Evolutionary conservation across 768 basidiomycete genomes (phyloP), one percentile per base, ranked within the genome.

Genomic region (Termitomyces sp.): DNA sequence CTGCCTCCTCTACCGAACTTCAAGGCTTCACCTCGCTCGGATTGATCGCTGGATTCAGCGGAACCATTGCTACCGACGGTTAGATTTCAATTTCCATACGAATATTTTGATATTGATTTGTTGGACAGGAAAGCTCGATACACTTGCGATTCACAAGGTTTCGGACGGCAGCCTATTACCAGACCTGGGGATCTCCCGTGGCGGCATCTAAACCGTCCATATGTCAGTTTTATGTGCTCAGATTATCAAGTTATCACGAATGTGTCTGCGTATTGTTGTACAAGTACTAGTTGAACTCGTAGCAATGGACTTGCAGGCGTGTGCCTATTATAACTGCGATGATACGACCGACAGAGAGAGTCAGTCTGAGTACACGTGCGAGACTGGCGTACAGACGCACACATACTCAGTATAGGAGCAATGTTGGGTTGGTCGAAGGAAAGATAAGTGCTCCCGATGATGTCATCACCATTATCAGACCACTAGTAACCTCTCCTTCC

Each of bases 1-100:
- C 55, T 10, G 2, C 42, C 14, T 22, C 43, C 27, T 10, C 42
- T 8, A 24, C 18, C 8, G 13, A 33, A 33, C 4, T 22, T 46
- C 34, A 39, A 32, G 59, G 59, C 26, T 56, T 60, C 44, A 32
- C 18, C 10, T 46, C 59, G 1, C 55, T 60, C 20, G 59, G 49
- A n/a, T 45, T 46, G 20, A 42, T 60, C 9, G n/a, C 37, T 27
- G 49, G 49, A 2, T 60, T 60, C 30, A 50, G 55, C 13, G 53
- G 55, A 30, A 37, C 54, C 2, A 4, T 2, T 6, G 54, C 48
- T 18, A 8, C 27, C 10, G 42, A 51, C n/a, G 42, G 59, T 60
- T 26, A 7, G 33, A 33, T 24, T 44, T 18, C 0, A 22, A 20
- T 33, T 5, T 14, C 1, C 32, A 22, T 27, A 13, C 12, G 24